A percentile compares a stretch with the other conserved stretches of the same genome.
These are phyloP conservation scores for Fusarium odoratissimum DNA, from an alignment of 2,329 filamentous ascomycete species.

Conservation along the genomic window DNA sequence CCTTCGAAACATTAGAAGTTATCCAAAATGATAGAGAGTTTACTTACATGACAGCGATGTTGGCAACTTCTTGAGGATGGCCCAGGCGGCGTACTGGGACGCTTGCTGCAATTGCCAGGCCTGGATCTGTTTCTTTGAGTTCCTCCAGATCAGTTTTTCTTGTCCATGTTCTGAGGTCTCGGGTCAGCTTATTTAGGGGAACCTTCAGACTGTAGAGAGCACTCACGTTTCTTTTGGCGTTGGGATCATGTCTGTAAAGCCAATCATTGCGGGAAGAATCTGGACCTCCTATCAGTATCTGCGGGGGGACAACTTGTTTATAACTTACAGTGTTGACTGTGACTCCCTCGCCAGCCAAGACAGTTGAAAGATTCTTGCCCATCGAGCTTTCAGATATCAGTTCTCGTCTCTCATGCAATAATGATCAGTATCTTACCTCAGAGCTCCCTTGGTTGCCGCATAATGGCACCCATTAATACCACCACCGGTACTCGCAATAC, in stretches of 20 bases:
- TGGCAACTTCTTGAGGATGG: constrained; percentile 50
- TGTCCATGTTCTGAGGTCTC: constrained; percentile 46
- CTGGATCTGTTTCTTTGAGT: constrained; percentile 47
- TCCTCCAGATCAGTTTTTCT: constrained; percentile 48
- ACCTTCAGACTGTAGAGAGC: too few relatives aligned
- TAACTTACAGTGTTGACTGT: constrained; percentile 50
- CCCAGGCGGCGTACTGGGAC: constrained; percentile 51
- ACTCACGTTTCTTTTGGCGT: constrained; percentile 47
- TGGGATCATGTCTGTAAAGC: constrained; percentile 51
- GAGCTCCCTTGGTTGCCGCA: constrained; percentile 50
- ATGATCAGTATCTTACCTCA: constrained; percentile 18
- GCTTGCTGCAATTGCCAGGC: constrained; percentile 50
- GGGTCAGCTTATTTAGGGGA: rapidly evolving
- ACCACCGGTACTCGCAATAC: constrained; percentile 49
- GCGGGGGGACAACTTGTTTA: rapidly evolving
- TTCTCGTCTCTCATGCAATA: rapidly evolving
- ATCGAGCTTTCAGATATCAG: constrained; percentile 45
- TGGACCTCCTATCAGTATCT: rapidly evolving
- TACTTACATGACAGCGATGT: constrained; percentile 49
- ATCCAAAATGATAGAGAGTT: rapidly evolving
- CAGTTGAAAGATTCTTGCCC: constrained; percentile 49
- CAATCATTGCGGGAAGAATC: constrained; percentile 52
- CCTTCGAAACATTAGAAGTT: not conserved
- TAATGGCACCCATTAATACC: constrained; percentile 53
- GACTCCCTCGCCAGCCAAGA: constrained; percentile 49